Evolutionary conservation across 2,329 filamentous ascomycete species (phyloP), one percentile per base, ranked within the genome.

Genomic region (Bisporella sp.): DNA sequence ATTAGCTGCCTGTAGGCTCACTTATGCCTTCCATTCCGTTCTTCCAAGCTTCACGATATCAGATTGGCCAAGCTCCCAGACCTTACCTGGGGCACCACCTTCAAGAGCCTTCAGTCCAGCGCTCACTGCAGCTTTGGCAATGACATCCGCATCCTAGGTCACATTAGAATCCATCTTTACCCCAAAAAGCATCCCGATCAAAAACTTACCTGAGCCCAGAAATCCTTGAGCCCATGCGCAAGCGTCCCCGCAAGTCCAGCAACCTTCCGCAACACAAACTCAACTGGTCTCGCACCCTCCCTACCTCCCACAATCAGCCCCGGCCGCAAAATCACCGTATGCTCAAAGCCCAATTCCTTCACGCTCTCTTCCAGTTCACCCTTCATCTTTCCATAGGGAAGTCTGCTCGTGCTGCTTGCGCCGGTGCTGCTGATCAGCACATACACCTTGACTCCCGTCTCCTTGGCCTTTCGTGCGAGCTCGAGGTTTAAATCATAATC

Each of bases 401-500:
- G 64, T 1, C 60, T 73, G 57, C 71, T 80, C 55, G 69, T 76
- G 69, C 62, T 73, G 70, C 65, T 79, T n/a, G 71, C 73, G 46
- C 68, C 69, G 45, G 41, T 58, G 46, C 32, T 71, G 31, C 39
- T 75, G 47, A 67, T 62, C 2, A 66, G 52, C 28, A 96, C 83
- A 47, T 64, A 66, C n/a, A 84, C 85, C 57, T 81, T 81, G 8
- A 81, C 78, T 35, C 89, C 89, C 1, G 83, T 80, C 4, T 76
- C 77, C 64, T 85, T 88, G 41, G 91, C 89, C 0, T 85, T 82
- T 54, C 78, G 77, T 4, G 88, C 90, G 29, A 95, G 75, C 57
- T 85, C 83, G 45, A 95, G 68, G 68, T 95, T 95, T 42, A 96
- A 74, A 63, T 93, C 89, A 64, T 90, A 81, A 71, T 96, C 92